Base-by-base conservation (phyloP, 768 basidiomycete species). In the Clavaria fumosa region DNA sequence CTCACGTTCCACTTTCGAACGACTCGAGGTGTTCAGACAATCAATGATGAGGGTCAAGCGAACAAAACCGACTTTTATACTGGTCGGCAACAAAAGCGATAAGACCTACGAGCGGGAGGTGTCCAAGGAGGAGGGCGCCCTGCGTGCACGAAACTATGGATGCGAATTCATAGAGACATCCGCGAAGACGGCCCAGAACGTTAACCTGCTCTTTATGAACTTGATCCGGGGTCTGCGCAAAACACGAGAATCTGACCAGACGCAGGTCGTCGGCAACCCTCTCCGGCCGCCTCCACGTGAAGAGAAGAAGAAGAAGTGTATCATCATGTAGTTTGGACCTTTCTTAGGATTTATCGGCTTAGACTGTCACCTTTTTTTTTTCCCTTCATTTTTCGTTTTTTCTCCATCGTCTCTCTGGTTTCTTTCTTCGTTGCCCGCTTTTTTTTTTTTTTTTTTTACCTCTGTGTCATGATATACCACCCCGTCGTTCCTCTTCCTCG, bases 1-100 rank as follows among this genome's bases (percentile, higher is more conserved):
- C 39, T 90, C 88, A n/a, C 73, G 86, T 53, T 73, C 78, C 43
- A 88, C 85, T 14, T 96, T 90, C 46, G 80, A 90, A 49, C 78
- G 86, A 4, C 74, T 91, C 42, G 82, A 89, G 50, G 75, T 81
- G 48, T 89, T 90, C 61, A 75, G 85, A 40, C 80, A 89, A 56
- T 82, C 85, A 14, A 86, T 93, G 72, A 60, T 77, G 51, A 78
- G 82, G 45, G 86, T 90, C 35, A 89, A 91, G 60, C 70, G 88
- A 49, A 69, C 73, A 50, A 73, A 77, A 49, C 80, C 88, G 40
- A 74, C 83, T 45, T 85, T 93, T 58, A 83, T 93, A 72, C 74
- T 96, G 42, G 86, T 96, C 42, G 91, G 91, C 48, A 96, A 96
- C 66, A 95, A 96, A 60, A 78, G 75, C 53, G 90, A 96, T 69